phyloP scores from a whole-genome alignment of 2,329 filamentous ascomycete species.

The Xylaria multiplex region DNA sequence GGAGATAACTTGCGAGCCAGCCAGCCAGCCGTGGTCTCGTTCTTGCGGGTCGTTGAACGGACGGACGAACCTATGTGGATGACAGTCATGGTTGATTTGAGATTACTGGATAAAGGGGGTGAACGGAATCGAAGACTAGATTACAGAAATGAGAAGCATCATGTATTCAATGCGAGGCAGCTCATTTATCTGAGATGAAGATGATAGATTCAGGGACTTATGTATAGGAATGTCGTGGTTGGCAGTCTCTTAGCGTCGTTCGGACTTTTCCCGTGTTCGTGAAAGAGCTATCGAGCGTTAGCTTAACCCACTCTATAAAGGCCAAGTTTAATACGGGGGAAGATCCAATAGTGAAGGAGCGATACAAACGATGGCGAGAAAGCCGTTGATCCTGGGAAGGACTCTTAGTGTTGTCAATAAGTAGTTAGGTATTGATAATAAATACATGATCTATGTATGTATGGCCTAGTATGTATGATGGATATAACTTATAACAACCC shows the following conservation, averaged over 20 bases:
- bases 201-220: neutral
- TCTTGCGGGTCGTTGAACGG: neutral
- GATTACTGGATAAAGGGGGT: neutral
- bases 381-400: too few species aligned
- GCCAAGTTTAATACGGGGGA: too few species aligned
- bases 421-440: too few species aligned
- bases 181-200: neutral
- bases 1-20: too few species aligned
- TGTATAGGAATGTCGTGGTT: neutral
- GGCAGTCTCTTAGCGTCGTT: neutral
- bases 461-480: too few species aligned
- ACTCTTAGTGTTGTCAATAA: too few species aligned
- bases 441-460: too few species aligned
- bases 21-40: neutral
- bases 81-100: slow-evolving; percentile 19
- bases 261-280: slow-evolving; percentile 25
- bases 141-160: neutral
- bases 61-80: slow-evolving; percentile 26
- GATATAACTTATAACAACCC: too few species aligned
- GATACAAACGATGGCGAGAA: too few species aligned
- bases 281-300: neutral
- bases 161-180: neutral
- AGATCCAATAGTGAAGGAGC: too few species aligned
- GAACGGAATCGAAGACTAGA: neutral
- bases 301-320: neutral